Conservation (phyloP, 2,329 filamentous ascomycete species). For the Ascosphaera apis region DNA sequence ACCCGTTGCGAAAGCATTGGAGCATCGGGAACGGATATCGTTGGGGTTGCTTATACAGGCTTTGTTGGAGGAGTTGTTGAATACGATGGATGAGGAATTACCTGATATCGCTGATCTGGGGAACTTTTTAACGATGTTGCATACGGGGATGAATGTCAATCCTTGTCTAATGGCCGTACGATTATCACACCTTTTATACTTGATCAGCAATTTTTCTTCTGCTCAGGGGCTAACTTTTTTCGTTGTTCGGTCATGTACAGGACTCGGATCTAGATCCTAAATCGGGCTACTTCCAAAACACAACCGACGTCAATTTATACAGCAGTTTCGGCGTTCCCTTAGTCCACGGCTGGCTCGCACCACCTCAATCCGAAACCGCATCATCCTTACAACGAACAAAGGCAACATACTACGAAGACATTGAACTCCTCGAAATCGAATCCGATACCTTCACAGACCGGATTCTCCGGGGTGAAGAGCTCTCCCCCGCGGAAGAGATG, state of each 20-base stretch:
- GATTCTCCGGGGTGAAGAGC: slow-evolving; percentile 33
- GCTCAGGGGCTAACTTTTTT: too few relatives aligned
- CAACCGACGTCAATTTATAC: slow-evolving; percentile 74
- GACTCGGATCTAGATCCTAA: slow-evolving; percentile 22
- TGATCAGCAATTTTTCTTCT: too few relatives aligned
- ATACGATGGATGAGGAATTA: slow-evolving; percentile 43
- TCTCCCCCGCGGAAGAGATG: slow-evolving; percentile 52
- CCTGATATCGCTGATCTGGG: slow-evolving; percentile 81
- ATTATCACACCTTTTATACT: slow-evolving; percentile 1
- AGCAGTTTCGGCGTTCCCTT: slow-evolving; percentile 70
- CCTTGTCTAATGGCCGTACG: slow-evolving; percentile 51
- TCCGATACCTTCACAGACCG: slow-evolving; percentile 77
- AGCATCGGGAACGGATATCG: slow-evolving; percentile 67
- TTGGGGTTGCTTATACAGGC: slow-evolving; percentile 67
- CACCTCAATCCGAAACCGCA: slow-evolving; percentile 40
- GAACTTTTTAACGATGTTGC: slow-evolving; percentile 62
- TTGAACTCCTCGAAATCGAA: slow-evolving; percentile 66
- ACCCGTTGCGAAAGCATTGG: slow-evolving; percentile 53
- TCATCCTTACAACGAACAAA: slow-evolving; percentile 46
- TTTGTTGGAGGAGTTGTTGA: slow-evolving; percentile 83
- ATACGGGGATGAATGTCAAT: slow-evolving; percentile 97
- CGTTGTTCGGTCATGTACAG: background rate
- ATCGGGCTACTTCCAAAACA: slow-evolving; percentile 66
- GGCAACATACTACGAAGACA: slow-evolving; percentile 78
- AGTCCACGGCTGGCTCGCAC: slow-evolving; percentile 78